Percentiles rank a stretch among this genome's conserved stretches.
phyloP scores from a whole-genome alignment of 257 asterid species.

The Nicotiana noctiflora region DNA sequence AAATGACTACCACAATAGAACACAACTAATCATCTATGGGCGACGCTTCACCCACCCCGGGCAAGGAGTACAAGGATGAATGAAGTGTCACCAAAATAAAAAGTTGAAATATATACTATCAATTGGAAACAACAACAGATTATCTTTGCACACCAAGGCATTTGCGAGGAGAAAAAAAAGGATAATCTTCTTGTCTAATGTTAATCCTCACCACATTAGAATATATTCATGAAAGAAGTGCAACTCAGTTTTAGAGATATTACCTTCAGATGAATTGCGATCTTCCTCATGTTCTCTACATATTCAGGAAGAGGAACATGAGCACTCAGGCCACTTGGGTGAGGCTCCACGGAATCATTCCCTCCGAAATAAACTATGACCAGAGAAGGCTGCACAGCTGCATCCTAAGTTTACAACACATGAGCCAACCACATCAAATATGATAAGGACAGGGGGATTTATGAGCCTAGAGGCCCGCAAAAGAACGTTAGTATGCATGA shows the following conservation, averaged over 20 bases:
- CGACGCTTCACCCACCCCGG: too few species aligned
- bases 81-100: background rate
- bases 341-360: conserved; percentile 47
- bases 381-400: conserved; percentile 51
- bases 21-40: too few species aligned
- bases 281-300: conserved; percentile 48
- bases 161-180: background rate
- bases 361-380: conserved; percentile 63
- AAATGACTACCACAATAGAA: too few species aligned
- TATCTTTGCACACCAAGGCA: background rate
- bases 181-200: background rate
- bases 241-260: background rate
- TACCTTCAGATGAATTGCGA: conserved; percentile 52
- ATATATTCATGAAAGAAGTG: background rate
- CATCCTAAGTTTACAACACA: conserved; percentile 30
- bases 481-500: background rate
- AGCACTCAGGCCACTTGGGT: conserved; percentile 39
- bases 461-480: background rate
- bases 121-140: background rate
- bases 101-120: background rate
- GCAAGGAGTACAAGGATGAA: too few species aligned
- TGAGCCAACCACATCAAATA: background rate
- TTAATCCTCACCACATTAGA: background rate
- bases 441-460: background rate
- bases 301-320: conserved; percentile 70